These are phyloP conservation scores for Cylindrotheca closterium DNA, from an alignment of 108 stramenopile genomes.

Conservation along the genomic window DNA sequence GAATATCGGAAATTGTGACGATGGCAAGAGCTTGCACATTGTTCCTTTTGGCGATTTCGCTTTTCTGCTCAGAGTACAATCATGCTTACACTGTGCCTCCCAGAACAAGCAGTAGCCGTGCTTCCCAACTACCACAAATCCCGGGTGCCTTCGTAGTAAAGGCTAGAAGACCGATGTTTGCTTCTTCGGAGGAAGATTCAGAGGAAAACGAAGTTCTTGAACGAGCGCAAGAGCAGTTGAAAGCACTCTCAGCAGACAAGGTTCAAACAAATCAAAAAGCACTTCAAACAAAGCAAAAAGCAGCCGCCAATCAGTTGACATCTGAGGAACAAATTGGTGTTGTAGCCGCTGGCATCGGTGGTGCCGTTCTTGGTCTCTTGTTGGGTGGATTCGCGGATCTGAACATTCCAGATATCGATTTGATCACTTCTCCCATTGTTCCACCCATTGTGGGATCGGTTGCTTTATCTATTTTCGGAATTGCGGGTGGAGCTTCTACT, in stretches of 20 bases:
- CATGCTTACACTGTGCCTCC: neutral
- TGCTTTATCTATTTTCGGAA: conserved; percentile 32
- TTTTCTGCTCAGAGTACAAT: neutral
- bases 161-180: neutral
- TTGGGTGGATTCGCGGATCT: conserved; percentile 9
- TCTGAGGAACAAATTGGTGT: conserved; percentile 18
- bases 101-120: neutral
- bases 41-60: neutral
- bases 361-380: conserved; percentile 16
- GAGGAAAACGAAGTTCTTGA: neutral
- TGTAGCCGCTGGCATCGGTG: conserved; percentile 23
- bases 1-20: too few species aligned
- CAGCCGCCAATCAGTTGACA: conserved; percentile 4
- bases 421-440: conserved; percentile 24
- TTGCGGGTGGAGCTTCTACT: conserved; percentile 34
- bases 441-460: conserved; percentile 44
- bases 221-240: neutral
- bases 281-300: neutral
- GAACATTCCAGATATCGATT: conserved; percentile 21
- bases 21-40: neutral
- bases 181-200: neutral
- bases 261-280: neutral
- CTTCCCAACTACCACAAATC: too few species aligned
- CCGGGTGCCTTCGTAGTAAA: neutral
- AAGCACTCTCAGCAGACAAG: neutral